Conservation (phyloP, 2,329 filamentous ascomycete genomes). For the Beauveria sp. region DNA sequence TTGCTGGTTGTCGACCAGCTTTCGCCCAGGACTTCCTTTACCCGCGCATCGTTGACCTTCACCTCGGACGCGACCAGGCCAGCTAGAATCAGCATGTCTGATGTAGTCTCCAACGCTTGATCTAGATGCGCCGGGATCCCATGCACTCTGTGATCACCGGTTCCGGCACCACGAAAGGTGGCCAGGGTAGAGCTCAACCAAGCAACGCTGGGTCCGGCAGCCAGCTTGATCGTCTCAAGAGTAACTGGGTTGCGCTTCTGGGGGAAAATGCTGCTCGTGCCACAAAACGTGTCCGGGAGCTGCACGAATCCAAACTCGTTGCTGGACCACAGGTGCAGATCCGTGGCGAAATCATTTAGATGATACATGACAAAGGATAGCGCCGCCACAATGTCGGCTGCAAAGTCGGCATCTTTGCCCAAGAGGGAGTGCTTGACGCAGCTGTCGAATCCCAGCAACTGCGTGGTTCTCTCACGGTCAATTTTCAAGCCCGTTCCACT, state of each 20-base stretch:
- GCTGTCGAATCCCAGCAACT: constrained; percentile 9
- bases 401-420: constrained; percentile 11
- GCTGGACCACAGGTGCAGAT: constrained; percentile 12
- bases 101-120: constrained; percentile 7
- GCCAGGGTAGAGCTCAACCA: constrained; percentile 12
- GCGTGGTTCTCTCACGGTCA: constrained; percentile 7
- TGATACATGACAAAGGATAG: constrained; percentile 11
- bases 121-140: constrained; percentile 7
- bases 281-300: constrained; percentile 9
- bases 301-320: constrained; percentile 12
- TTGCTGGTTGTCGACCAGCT: constrained; percentile 13
- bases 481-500: constrained; percentile 9
- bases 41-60: constrained; percentile 4
- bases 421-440: constrained; percentile 10
- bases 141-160: constrained; percentile 7
- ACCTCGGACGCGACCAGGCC: constrained; percentile 9
- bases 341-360: constrained; percentile 11
- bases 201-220: constrained; percentile 7
- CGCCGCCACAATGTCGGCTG: constrained; percentile 7
- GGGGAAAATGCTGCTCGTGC: constrained; percentile 12
- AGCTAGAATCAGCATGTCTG: constrained; percentile 10
- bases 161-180: constrained; percentile 8
- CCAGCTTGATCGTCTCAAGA: constrained; percentile 11
- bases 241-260: constrained; percentile 14
- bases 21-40: constrained; percentile 3